Evolutionary conservation across 2,329 filamentous ascomycete species (phyloP).

Genomic region (Monosporascus cannonballus): DNA sequence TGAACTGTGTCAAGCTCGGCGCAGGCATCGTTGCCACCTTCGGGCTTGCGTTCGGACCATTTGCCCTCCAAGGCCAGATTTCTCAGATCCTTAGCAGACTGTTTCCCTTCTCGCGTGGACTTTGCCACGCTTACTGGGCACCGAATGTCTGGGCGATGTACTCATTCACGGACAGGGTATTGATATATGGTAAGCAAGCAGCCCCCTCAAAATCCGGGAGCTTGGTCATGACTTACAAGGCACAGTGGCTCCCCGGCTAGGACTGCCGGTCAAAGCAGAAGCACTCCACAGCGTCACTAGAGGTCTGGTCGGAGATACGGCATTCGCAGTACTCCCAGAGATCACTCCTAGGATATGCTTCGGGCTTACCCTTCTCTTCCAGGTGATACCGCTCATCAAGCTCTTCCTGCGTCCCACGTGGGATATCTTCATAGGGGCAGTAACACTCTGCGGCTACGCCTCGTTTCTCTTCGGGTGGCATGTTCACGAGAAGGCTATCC

Average conservation of each 20-base stretch:
- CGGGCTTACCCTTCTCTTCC: slow-evolving; percentile 73
- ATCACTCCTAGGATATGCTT: slow-evolving; percentile 79
- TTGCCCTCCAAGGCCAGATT: slow-evolving; percentile 73
- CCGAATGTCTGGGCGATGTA: slow-evolving; percentile 97
- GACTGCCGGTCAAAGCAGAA: slow-evolving; percentile 63
- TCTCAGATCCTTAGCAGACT: slow-evolving; percentile 76
- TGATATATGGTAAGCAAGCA: slow-evolving; percentile 67
- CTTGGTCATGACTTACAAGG: slow-evolving; percentile 24
- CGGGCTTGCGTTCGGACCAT: slow-evolving; percentile 81
- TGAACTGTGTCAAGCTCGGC: slow-evolving; percentile 80
- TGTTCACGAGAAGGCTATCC: slow-evolving; percentile 94
- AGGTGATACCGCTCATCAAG: slow-evolving; percentile 72
- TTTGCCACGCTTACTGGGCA: slow-evolving; percentile 98
- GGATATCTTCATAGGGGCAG: slow-evolving; percentile 82
- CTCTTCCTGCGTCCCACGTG: slow-evolving; percentile 76
- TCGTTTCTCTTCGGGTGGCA: slow-evolving; percentile 99
- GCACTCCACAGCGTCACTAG: slow-evolving; percentile 86
- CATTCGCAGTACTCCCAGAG: slow-evolving; percentile 88
- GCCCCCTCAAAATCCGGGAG: background rate
- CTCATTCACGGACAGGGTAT: slow-evolving; percentile 76
- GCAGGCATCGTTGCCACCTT: slow-evolving; percentile 65
- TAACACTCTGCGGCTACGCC: slow-evolving; percentile 90
- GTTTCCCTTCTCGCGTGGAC: slow-evolving; percentile 87
- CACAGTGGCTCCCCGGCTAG: slow-evolving; percentile 73
- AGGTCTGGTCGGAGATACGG: slow-evolving; percentile 86